phyloP scores from a whole-genome alignment of 176 grass and related monocot species.

The Melocanna baccifera region DNA sequence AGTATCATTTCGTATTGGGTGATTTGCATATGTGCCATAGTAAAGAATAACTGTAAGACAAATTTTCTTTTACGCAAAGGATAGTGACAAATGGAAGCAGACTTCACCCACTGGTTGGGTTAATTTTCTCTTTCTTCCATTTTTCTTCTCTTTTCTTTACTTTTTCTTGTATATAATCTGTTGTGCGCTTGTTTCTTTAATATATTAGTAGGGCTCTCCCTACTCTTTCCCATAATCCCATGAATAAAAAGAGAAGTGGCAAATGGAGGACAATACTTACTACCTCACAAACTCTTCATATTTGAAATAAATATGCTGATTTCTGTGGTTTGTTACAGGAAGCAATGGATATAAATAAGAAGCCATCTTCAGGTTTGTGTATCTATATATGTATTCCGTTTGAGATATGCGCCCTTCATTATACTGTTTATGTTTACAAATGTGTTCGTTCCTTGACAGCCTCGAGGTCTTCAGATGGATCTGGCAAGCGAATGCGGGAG shows the following conservation, averaged over 20 bases:
- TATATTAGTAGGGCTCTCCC: neutral
- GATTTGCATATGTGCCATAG: neutral
- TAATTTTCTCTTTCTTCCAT: neutral
- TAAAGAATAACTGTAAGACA: too few species aligned
- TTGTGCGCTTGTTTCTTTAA: neutral
- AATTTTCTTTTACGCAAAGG: neutral
- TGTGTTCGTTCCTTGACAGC: slow-evolving; percentile 33
- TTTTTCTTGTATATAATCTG: slow-evolving; percentile 10
- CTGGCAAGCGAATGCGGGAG: slow-evolving; percentile 76
- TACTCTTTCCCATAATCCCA: neutral
- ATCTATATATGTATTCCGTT: neutral
- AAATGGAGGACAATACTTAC: neutral
- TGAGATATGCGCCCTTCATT: neutral
- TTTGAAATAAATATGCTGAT: slow-evolving; percentile 7
- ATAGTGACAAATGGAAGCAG: neutral
- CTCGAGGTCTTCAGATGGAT: slow-evolving; percentile 49
- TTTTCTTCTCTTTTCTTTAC: neutral
- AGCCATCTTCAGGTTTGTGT: slow-evolving; percentile 70
- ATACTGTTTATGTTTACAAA: neutral
- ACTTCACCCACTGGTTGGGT: neutral
- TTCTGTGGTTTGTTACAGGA: slow-evolving; percentile 55
- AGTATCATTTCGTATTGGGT: neutral
- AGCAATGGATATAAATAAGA: slow-evolving; percentile 95
- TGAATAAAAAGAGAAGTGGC: neutral
- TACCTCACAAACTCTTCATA: neutral